These are phyloP conservation scores for Psilocybe tampanensis DNA, from an alignment of 768 basidiomycete genomes.

Conservation along the genomic window DNA sequence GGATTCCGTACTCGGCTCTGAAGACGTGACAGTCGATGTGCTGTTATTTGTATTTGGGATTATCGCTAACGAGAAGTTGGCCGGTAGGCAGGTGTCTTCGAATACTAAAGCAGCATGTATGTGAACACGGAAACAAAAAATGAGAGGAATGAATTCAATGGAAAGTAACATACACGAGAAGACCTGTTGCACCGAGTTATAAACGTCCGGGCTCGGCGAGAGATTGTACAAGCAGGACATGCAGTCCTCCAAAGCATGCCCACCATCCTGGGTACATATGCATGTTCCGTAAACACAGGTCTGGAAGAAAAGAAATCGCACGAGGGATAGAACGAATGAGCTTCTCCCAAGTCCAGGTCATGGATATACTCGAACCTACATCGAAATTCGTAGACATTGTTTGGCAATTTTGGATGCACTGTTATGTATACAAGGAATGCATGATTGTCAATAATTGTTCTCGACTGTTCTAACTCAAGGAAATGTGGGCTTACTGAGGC, in stretches of 20 bases:
- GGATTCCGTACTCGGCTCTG: neutral
- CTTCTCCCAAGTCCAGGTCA: neutral
- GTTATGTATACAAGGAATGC: too few relatives aligned
- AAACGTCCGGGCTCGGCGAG: constrained; percentile 7
- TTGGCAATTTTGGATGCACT: neutral
- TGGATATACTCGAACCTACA: neutral
- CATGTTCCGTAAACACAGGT: constrained; percentile 14
- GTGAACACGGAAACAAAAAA: too few relatives aligned
- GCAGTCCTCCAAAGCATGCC: constrained; percentile 8
- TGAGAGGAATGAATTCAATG: too few relatives aligned
- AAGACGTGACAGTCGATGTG: neutral
- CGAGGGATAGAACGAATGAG: too few relatives aligned
- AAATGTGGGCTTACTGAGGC: neutral
- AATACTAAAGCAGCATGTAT: too few relatives aligned
- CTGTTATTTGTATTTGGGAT: neutral
- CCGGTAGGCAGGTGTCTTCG: neutral
- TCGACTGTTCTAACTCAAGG: neutral
- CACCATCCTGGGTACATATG: constrained; percentile 14
- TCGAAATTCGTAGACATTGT: neutral
- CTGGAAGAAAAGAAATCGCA: neutral
- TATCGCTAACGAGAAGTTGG: neutral
- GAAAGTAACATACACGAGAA: neutral
- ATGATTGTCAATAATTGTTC: too few relatives aligned
- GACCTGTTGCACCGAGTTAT: constrained; percentile 10
- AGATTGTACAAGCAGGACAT: constrained; percentile 16